Evolutionary conservation across 2,329 filamentous ascomycete genomes (phyloP).

Genomic region (Beauveria scarabaeidicola): DNA sequence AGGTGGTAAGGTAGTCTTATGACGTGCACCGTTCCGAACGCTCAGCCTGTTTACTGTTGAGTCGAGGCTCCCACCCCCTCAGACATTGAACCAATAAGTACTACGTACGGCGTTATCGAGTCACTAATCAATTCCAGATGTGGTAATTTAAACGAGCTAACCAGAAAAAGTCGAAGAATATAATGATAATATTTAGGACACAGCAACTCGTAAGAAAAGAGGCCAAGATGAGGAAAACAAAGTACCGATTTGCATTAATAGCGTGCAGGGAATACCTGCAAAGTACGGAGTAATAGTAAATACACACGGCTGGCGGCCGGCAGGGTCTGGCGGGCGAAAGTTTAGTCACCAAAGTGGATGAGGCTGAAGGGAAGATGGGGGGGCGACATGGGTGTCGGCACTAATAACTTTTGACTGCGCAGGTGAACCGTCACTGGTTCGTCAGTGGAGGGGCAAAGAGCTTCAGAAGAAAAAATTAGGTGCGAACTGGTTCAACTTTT

Average conservation of each 20-base stretch:
- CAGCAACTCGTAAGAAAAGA: not conserved
- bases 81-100: not conserved
- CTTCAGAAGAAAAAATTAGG: too few relatives aligned
- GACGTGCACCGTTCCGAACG: slow-evolving; percentile 10
- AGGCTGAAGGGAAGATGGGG: not conserved
- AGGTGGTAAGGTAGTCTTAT: slow-evolving; percentile 2
- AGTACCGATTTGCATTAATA: not conserved
- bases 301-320: slow-evolving; percentile 8
- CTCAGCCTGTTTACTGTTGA: not conserved
- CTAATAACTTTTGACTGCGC: not conserved
- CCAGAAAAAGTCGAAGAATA: not conserved
- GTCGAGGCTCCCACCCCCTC: not conserved
- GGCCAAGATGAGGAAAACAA: not conserved
- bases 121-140: not conserved
- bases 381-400: not conserved
- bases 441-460: too few relatives aligned
- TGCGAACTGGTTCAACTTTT: too few relatives aligned
- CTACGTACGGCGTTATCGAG: too few relatives aligned
- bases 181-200: not conserved
- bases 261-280: slow-evolving; percentile 2
- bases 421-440: too few relatives aligned
- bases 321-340: slow-evolving; percentile 5
- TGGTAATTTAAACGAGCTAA: not conserved
- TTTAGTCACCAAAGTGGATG: slow-evolving; percentile 10
- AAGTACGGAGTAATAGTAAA: not conserved